Base-by-base conservation (phyloP, 257 asterid species). In the Solanum tarapatanum region DNA sequence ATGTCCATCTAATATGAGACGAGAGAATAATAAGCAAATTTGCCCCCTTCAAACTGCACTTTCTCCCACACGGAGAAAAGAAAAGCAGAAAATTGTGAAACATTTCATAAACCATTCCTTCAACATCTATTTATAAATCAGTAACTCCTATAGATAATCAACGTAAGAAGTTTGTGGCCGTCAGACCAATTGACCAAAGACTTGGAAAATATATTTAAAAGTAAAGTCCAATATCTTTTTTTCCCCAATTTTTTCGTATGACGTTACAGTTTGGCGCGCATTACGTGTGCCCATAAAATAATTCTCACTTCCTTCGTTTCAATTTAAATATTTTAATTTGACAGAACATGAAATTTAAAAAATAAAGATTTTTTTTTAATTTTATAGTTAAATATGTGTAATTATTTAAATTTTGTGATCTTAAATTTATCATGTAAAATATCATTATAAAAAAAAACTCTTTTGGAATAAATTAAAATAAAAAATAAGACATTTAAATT, bases 351-450 rank as follows among this genome's bases (percentile, higher is more conserved):
- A 23, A 62, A 23, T 62, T 62, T 62, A 9, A 5, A 4, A 62
- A 60, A 60, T 23, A 23, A 60, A 23, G 0, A 8, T 0, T 0
- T 0, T 3, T 62, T 21, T 62, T 8, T 0, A 60, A 60, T 23
- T 3, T 60, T 23, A 4, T 1, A 11, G 5, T 60, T 2, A 9
- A 0, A 9, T 62, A 1, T 62, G 70, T 62, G 13, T 62, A 23
- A 23, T 62, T 62, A 0, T 62, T 62, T 23, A 62, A 62, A 23
- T 60, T 21, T 58, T 60, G 2, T 60, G 6, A 4, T 60, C 1
- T 60, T 60, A 8, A 23, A 60, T 1, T 60, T 60, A 0, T 10
- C 24, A 3, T 0, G 7, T 9, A 60, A 2, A 60, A 8, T 60
- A 8, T 60, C 5, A 0, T 0, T 21, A 60, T 60, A 21, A 4